Percentiles rank a stretch among this genome's conserved stretches.
phyloP scores from a whole-genome alignment of 2,329 filamentous ascomycete species.

The Samsoniella hepiali region DNA sequence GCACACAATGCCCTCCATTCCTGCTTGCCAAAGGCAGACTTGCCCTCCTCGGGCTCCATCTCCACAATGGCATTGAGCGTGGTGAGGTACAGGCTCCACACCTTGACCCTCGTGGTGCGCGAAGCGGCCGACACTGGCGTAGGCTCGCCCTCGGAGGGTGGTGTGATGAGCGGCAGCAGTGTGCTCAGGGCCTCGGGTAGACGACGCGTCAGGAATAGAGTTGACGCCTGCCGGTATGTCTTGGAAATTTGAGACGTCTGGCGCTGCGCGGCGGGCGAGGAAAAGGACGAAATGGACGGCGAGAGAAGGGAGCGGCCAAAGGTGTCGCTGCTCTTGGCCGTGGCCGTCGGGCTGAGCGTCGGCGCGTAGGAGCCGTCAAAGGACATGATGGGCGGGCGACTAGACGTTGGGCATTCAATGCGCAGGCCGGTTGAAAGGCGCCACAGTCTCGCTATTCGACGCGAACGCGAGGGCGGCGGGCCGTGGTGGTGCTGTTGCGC shows the following conservation, averaged over 20 bases:
- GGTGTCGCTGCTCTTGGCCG: constrained; percentile 34
- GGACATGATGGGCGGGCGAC: constrained; percentile 36
- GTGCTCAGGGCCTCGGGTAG: constrained; percentile 85
- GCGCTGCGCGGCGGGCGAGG: constrained; percentile 57
- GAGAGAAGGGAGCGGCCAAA: constrained; percentile 54
- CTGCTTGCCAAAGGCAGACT: constrained; percentile 78
- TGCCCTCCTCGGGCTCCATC: constrained; percentile 84
- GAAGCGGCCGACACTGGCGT: constrained; percentile 79
- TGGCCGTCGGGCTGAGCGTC: constrained; percentile 42
- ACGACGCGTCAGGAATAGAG: constrained; percentile 90
- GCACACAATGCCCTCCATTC: constrained; percentile 79
- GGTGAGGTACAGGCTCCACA: constrained; percentile 96
- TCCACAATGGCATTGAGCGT: constrained; percentile 89
- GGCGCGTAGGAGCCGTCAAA: constrained; percentile 40
- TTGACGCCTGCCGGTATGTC: constrained; percentile 89
- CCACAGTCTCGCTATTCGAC: neutral
- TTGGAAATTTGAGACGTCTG: constrained; percentile 77
- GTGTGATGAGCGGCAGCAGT: constrained; percentile 75
- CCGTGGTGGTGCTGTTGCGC: neutral
- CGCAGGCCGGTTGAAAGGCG: neutral
- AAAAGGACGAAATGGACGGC: constrained; percentile 67
- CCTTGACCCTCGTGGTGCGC: constrained; percentile 81
- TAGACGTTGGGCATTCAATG: neutral
- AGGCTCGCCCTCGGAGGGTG: constrained; percentile 50
- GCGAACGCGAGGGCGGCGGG: constrained; percentile 6